Evolutionary conservation across 495 filamentous ascomycete genomes (phyloP), one percentile per base, ranked within the genome.

Genomic region (Hypoxylon perforatum): DNA sequence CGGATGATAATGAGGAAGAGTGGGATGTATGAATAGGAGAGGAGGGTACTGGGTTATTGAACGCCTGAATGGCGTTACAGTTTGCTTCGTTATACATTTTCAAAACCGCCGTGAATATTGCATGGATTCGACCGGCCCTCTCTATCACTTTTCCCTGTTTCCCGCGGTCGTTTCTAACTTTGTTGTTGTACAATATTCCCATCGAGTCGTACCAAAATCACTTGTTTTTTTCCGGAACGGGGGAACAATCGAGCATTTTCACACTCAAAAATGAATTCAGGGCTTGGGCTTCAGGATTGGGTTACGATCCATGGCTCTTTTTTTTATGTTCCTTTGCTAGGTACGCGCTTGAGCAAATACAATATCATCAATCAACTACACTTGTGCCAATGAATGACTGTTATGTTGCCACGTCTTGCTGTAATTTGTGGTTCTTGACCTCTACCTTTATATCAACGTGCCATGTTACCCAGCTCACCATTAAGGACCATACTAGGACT

Each of bases 11-110:
- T 48, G 76, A 73, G 19, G 76, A 82, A 49, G 81, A 84, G 63
- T 84, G 81, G 81, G 81, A 83, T 47, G 79, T 84, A 67, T 84
- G 72, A 78, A 36, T 18, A 22, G 21, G 28, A 15, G 28, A n/a
- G n/a, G n/a, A n/a, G 18, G 39, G 41, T 22, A 39, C 45, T 15
- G 33, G 22, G 39, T 38, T 48, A 15, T 23, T 49, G 39, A 41
- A 15, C 48, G 42, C 41, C 48, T 59, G 19, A 11, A 46, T 18
- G 30, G 5, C 33, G 42, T 23, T 36, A 38, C 39, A 36, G 17
- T 62, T 41, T 59, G 35, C 55, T 63, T 70, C 68, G 30, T 47
- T 63, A 67, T 67, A 66, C 53, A 67, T 71, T 71, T 67, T 71
- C 52, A n/a, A n/a, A n/a, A 23, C 63, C 25, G 50, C 46, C 46